Evolutionary conservation across 345 rosid genomes (phyloP).

Genomic region (Balakata baccata): DNA sequence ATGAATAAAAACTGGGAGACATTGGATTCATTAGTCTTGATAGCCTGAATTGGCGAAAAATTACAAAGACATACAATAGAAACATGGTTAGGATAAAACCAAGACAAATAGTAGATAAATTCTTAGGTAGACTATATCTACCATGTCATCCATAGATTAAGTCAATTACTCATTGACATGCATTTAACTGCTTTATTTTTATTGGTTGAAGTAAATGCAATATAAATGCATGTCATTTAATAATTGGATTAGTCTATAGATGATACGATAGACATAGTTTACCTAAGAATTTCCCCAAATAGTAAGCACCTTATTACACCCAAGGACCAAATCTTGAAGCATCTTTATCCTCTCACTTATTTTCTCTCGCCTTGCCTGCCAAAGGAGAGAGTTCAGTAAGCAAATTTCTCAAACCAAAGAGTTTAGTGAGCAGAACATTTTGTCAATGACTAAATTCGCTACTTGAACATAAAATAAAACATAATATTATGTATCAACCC

Average conservation of each 20-base stretch:
- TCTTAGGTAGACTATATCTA: no score
- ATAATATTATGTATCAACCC: neutral
- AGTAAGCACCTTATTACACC: constrained; percentile 69
- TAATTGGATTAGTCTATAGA: no score
- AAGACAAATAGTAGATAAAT: no score
- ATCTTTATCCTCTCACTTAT: constrained; percentile 88
- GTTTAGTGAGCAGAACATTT: neutral
- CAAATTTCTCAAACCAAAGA: neutral
- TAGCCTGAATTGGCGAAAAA: neutral
- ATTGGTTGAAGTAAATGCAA: no score
- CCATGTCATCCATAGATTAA: no score
- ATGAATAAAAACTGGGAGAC: neutral
- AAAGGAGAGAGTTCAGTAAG: neutral
- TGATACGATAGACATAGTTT: no score
- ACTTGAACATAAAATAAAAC: neutral
- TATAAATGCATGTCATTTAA: no score
- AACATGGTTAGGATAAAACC: constrained; percentile 10
- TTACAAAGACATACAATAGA: neutral
- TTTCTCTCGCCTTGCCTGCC: constrained; percentile 86
- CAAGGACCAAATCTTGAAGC: constrained; percentile 90
- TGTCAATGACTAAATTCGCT: neutral
- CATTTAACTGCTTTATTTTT: no score
- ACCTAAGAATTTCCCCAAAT: no score
- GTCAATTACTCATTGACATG: no score
- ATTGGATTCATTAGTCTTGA: constrained; percentile 2